Conservation (phyloP, 768 basidiomycete genomes). For the Omphalotus guepiniiformis region DNA sequence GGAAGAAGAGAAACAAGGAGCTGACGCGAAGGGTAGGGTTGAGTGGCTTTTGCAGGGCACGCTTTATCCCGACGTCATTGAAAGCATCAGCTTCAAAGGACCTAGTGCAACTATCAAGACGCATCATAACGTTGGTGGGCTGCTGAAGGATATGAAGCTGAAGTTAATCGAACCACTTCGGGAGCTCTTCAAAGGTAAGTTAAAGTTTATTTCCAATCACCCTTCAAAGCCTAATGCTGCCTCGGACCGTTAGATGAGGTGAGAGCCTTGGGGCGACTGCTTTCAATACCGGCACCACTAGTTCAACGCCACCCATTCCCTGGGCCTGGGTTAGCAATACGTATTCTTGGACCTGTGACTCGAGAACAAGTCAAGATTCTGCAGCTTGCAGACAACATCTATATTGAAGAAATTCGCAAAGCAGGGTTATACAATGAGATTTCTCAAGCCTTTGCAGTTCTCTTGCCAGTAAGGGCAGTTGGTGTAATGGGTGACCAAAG, state of each 20-base stretch:
- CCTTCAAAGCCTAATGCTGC: too few species aligned
- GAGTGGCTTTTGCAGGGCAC: slow-evolving; percentile 99
- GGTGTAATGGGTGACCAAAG: slow-evolving; percentile 97
- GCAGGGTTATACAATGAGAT: slow-evolving; percentile 92
- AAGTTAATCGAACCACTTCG: slow-evolving; percentile 97
- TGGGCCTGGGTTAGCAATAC: slow-evolving; percentile 95
- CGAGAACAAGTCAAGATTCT: slow-evolving; percentile 88
- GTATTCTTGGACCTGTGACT: slow-evolving; percentile 94
- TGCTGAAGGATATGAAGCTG: slow-evolving; percentile 96
- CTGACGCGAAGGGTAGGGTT: slow-evolving; percentile 79
- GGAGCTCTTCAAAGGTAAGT: slow-evolving; percentile 94
- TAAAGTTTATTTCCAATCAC: too few species aligned
- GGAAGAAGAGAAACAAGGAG: slow-evolving; percentile 64
- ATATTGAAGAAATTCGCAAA: slow-evolving; percentile 95
- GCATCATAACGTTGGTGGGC: slow-evolving; percentile 97
- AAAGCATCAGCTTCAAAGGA: slow-evolving; percentile 98
- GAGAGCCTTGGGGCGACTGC: slow-evolving; percentile 83
- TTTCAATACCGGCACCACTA: slow-evolving; percentile 87
- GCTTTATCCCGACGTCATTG: slow-evolving; percentile 97
- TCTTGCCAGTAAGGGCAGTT: slow-evolving; percentile 92
- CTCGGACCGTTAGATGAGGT: slow-evolving; percentile 73
- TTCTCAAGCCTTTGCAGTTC: slow-evolving; percentile 93
- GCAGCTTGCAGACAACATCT: slow-evolving; percentile 91
- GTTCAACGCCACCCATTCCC: slow-evolving; percentile 99
- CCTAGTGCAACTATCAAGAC: slow-evolving; percentile 99